Base-by-base conservation (phyloP, 768 basidiomycete species). In the Russula emetica region DNA sequence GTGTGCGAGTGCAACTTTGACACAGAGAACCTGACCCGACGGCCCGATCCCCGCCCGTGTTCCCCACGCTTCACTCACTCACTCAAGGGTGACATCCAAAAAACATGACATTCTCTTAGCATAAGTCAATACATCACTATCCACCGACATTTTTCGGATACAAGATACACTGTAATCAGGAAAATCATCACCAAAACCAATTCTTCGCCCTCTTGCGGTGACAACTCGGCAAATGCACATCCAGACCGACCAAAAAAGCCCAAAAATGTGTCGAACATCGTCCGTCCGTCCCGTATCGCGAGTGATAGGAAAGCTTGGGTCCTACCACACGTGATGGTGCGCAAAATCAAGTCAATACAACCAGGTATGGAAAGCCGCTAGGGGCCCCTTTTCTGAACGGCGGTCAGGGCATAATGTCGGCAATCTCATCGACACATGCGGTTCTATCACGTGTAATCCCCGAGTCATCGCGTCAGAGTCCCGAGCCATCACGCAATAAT, bases 401-500 rank as follows among this genome's bases (percentile, higher is more conserved):
- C 32, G 30, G 52, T 42, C 8, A 5, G 51, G 51, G 2, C 40
- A 30, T 18, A 52, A 24, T 30, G 22, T 30, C 51, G 59, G 50
- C 59, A 30, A 60, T 52, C 59, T 44, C 28, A 32, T 44, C 24
- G 22, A 28, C 47, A 10, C 24, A 51, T 40, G 28, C 30, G 20
- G 22, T 51, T 44, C 24, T n/a, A 65, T 57, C 60, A 61, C 59
- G 50, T 64, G 63, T 52, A 55, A 57, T 44, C 59, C 64, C 63
- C 55, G 63, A 64, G 63, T 45, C 53, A 64, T 55, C 45, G 20
- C 63, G 62, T 64, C 52, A 54, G 57, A 58, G 57, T 59, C 62
- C 66, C 66, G 66, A 66, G 66, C 53, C 57, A 66, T 66, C 66
- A 66, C 63, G 66, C 66, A 59, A 59, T 64, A 1, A 49, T 50